Conservation (phyloP, 2,329 filamentous ascomycete species). For the Epichloe aotearoae region DNA sequence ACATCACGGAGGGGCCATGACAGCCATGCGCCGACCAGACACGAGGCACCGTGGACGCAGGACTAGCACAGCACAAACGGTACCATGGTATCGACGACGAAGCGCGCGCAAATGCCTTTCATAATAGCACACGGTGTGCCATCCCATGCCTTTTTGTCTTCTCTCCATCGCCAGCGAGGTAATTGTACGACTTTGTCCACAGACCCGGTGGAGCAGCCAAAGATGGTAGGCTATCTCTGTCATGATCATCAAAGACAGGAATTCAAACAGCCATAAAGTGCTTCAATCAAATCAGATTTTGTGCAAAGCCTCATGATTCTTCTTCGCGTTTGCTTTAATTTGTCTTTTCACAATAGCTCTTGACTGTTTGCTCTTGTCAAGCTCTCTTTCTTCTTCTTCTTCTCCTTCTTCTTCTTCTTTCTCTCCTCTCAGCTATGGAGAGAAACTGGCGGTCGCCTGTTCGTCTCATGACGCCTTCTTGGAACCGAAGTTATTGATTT, state of each 20-base stretch:
- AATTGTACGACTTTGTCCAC: neutral
- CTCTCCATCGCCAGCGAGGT: neutral
- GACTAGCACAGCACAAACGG: no score
- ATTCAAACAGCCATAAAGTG: neutral
- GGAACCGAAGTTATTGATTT: slow-evolving; percentile 13
- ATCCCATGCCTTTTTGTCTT: neutral
- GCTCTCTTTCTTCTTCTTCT: no score
- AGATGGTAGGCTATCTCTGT: neutral
- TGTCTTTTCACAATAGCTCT: no score
- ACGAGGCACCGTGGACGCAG: no score
- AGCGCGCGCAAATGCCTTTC: neutral
- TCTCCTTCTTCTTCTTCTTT: no score
- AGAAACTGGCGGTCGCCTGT: no score
- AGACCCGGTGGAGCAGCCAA: neutral
- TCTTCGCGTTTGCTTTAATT: no score
- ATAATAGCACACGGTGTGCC: slow-evolving; percentile 1
- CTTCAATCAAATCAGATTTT: neutral
- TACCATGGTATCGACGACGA: no score
- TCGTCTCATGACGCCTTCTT: slow-evolving; percentile 13
- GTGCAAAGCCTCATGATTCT: neutral
- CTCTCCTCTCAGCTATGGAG: neutral
- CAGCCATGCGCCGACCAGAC: no score
- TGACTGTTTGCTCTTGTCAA: neutral
- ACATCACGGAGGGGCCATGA: no score
- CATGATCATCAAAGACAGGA: neutral